These are phyloP conservation scores for Coniochaeta sp. DNA, from an alignment of 2,329 filamentous ascomycete species.

Conservation along the genomic window DNA sequence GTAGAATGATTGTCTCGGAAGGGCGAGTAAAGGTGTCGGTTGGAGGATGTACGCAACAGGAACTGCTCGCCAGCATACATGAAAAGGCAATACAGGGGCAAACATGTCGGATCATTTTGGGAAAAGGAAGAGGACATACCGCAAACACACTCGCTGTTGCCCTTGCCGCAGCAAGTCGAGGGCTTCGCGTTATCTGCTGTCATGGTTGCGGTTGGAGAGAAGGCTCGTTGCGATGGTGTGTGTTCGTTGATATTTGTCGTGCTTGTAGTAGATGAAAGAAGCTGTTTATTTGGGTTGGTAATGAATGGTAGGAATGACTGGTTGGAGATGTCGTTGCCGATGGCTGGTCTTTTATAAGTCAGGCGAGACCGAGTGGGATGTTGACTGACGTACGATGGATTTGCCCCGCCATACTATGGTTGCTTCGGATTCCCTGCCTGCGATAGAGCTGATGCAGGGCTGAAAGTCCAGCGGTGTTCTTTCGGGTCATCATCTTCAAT, in stretches of 20 bases:
- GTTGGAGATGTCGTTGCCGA: background rate
- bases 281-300: no score
- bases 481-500: conserved; percentile 2
- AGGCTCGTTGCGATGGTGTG: background rate
- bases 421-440: background rate
- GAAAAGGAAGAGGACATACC: conserved; percentile 33
- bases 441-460: background rate
- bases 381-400: background rate
- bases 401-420: conserved; percentile 2
- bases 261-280: background rate
- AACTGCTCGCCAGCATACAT: background rate
- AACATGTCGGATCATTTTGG: background rate
- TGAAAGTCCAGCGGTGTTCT: background rate
- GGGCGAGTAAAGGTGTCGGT: conserved; percentile 2
- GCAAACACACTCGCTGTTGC: conserved; percentile 44
- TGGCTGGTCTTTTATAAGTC: background rate
- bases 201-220: conserved; percentile 9
- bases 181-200: conserved; percentile 26
- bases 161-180: conserved; percentile 50
- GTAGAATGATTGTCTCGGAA: background rate
- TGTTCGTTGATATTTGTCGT: background rate
- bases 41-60: background rate
- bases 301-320: background rate
- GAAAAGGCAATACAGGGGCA: background rate
- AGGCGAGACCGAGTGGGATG: background rate